Evolutionary conservation across 2,329 filamentous ascomycete species (phyloP).

Genomic region (Aspergillus fijiensis): DNA sequence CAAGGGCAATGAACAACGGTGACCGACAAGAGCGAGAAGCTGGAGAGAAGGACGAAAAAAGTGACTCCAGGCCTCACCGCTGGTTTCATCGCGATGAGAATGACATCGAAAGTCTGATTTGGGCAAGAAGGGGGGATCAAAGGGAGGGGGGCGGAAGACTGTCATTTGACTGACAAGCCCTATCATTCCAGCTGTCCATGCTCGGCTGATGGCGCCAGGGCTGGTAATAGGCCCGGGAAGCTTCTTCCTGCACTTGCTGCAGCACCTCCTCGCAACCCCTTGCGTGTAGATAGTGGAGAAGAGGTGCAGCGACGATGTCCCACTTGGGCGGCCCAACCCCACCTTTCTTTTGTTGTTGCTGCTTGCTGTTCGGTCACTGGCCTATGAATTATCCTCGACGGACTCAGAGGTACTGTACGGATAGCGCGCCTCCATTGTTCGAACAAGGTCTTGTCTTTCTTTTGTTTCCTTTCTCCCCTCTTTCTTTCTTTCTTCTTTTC

Average conservation of each 20-base stretch:
- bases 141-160: conserved; percentile 6
- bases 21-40: background rate
- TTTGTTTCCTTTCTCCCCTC: background rate
- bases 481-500: background rate
- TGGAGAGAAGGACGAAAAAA: background rate
- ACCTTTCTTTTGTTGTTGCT: conserved; percentile 1
- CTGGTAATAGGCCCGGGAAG: conserved; percentile 23
- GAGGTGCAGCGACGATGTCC: conserved; percentile 12
- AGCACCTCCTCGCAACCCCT: conserved; percentile 21
- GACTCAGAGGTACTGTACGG: conserved; percentile 17
- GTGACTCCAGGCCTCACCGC: conserved; percentile 19
- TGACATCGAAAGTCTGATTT: background rate
- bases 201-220: conserved; percentile 17
- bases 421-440: conserved; percentile 3
- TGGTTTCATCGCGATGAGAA: conserved; percentile 11
- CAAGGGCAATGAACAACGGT: conserved; percentile 4
- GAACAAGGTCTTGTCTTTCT: conserved; percentile 2
- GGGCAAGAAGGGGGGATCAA: background rate
- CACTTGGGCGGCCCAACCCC: conserved; percentile 16
- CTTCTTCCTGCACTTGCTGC: conserved; percentile 20
- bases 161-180: conserved; percentile 18
- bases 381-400: conserved; percentile 13
- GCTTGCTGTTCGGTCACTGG: conserved; percentile 2
- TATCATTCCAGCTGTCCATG: conserved; percentile 20
- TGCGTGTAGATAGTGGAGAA: conserved; percentile 20